Percentiles rank a stretch among this genome's conserved stretches.
Conservation (phyloP, 805 yeast genomes). For the Zygosaccharomyces kombuchaensis region DNA sequence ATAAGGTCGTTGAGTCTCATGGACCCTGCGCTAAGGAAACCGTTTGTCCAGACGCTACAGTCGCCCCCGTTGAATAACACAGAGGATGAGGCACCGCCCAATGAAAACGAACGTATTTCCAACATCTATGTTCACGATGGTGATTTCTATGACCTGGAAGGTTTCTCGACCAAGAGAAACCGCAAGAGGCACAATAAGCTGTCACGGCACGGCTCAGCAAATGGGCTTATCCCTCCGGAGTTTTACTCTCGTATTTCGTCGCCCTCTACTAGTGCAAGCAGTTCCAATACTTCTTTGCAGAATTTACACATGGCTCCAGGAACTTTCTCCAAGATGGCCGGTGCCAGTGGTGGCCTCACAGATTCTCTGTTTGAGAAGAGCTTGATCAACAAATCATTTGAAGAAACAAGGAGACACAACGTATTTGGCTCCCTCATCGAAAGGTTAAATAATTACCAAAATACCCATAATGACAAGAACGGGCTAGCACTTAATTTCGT, state of each 20-base stretch:
- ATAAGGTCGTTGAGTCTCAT: slow-evolving; percentile 35
- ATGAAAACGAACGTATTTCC: slow-evolving; percentile 16
- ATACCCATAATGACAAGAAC: slow-evolving; percentile 13
- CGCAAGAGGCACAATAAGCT: slow-evolving; percentile 11
- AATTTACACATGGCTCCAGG: slow-evolving; percentile 22
- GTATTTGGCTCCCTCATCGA: slow-evolving; percentile 19
- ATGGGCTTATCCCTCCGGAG: slow-evolving; percentile 35
- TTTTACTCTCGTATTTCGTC: slow-evolving; percentile 34
- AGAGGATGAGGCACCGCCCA: slow-evolving; percentile 18
- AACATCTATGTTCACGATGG: slow-evolving; percentile 37
- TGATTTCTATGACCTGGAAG: slow-evolving; percentile 21
- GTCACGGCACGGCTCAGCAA: slow-evolving; percentile 16
- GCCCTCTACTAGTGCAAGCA: slow-evolving; percentile 32
- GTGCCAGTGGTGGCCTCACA: slow-evolving; percentile 5
- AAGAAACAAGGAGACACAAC: slow-evolving; percentile 23
- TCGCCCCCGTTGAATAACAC: slow-evolving; percentile 12
- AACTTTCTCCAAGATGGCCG: slow-evolving; percentile 23
- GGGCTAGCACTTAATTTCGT: slow-evolving; percentile 24
- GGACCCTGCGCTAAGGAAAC: slow-evolving; percentile 29
- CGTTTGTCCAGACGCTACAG: slow-evolving; percentile 15
- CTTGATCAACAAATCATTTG: slow-evolving; percentile 31
- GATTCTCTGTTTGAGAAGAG: slow-evolving; percentile 24
- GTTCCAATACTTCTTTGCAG: slow-evolving; percentile 28
- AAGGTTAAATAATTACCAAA: slow-evolving; percentile 5
- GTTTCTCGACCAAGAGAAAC: slow-evolving; percentile 3